These are phyloP conservation scores for Lactarius sp. DNA, from an alignment of 768 basidiomycete species.

Conservation along the genomic window DNA sequence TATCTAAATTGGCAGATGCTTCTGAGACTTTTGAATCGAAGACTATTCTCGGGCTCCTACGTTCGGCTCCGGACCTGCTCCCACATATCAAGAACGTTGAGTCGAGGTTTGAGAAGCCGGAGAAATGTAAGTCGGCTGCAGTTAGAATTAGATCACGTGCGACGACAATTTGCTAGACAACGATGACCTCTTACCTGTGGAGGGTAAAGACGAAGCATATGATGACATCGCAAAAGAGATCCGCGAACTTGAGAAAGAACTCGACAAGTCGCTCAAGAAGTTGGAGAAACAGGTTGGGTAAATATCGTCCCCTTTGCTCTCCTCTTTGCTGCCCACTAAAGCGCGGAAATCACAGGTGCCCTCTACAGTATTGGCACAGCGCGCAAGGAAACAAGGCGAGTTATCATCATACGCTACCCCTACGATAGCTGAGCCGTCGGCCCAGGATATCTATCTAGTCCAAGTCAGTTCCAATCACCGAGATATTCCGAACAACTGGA, in stretches of 20 bases:
- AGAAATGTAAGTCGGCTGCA: constrained; percentile 46
- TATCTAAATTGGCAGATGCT: constrained; percentile 55
- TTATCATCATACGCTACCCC: neutral
- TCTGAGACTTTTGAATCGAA: constrained; percentile 73
- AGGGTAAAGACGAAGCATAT: constrained; percentile 84
- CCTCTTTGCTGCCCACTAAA: neutral
- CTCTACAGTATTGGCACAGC: constrained; percentile 69
- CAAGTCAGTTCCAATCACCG: constrained; percentile 59
- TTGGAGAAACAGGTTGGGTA: constrained; percentile 68
- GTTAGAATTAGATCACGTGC: neutral
- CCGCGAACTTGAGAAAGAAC: constrained; percentile 55
- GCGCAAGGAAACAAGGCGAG: constrained; percentile 73
- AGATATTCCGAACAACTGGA: constrained; percentile 79
- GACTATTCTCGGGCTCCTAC: constrained; percentile 68
- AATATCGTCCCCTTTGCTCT: constrained; percentile 21
- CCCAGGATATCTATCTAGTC: constrained; percentile 85
- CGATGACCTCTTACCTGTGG: constrained; percentile 70
- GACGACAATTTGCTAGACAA: constrained; percentile 37
- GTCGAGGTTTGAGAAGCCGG: constrained; percentile 59
- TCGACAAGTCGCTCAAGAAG: constrained; percentile 63
- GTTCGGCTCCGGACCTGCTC: constrained; percentile 75
- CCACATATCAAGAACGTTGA: constrained; percentile 69
- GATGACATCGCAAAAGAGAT: constrained; percentile 76
- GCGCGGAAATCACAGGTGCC: constrained; percentile 38
- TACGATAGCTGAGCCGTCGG: constrained; percentile 1